Base-by-base conservation (phyloP, 306 rosid species). In the Begonia masoniana region DNA sequence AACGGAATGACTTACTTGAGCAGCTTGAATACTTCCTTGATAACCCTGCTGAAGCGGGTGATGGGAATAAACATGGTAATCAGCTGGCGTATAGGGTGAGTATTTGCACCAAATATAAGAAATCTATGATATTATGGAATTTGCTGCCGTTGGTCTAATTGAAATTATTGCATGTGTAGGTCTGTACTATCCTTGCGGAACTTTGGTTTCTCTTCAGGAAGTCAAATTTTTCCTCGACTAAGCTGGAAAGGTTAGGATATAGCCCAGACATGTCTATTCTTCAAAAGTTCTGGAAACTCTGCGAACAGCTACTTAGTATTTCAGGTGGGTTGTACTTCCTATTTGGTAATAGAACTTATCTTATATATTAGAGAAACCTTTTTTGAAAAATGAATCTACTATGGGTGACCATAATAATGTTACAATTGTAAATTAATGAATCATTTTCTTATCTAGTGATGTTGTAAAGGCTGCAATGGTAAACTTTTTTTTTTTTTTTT, bases 71-170 rank as follows among this genome's bases (percentile, higher is more conserved):
- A 60, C 61, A 1, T 57, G 83, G 85, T 66, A 83, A 74, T 76
- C 95, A 70, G 68, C 91, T 91, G 59, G 76, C 78, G 58, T 64
- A 78, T 78, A 76, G 85, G 74, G 97, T 91, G 83, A 56, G 81
- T 62, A 50, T 58, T 57, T 67, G 39, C 39, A 6, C 9, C 39
- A 31, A 31, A 31, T 31, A 31, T 31, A 31, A 31, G 8, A 31
- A 21, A 31, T 31, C 8, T 31, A 31, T 31, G 9, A 4, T 31
- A 31, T 7, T 31, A 5, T 31, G 39, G 9, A 31, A 31, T 31
- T 31, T 31, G 39, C 9, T 31, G 39, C 24, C 4, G 24, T 21
- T 31, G 39, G 0, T 31, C 39, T 31, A 5, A 31, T 31, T 31
- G 39, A 31, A 31, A 31, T 31, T 31, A 31, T 64, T 43, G 41